Evolutionary conservation across 306 rosid species (phyloP), one percentile per base, ranked within the genome.

Genomic region (Medicago lupulina): DNA sequence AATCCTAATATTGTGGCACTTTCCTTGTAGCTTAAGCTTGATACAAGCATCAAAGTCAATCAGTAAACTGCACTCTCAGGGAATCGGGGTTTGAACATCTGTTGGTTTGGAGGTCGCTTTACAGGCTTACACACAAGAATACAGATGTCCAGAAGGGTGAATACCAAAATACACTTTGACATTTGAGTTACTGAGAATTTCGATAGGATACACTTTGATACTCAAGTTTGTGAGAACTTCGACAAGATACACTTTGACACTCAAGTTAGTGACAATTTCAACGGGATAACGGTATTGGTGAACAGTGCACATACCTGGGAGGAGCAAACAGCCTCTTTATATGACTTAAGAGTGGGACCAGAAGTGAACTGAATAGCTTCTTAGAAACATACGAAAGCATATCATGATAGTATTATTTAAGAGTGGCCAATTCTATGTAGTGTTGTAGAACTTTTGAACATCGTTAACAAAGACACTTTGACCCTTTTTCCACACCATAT

Each of bases 41-140:
- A 36, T 63, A 63, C 49, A 38, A n/a, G 25, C 16, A 63, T 43
- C 49, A 63, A 63, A 63, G 25, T 38, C 47, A 63, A 38, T 63
- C 19, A 63, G 49, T 38, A 63, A 63, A 58, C 64, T 55, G 34
- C 18, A 49, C 55, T 49, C 55, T 14, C 55, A 5, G 8, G 55
- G 8, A 49, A 1, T 49, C 8, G 19, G 55, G 53, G 55, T 49
- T 49, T 49, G 55, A 49, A n/a, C 55, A 49, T 15, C 15, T 49
- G 55, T 10, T 43, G 49, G 49, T 4, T 43, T 11, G 2, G 15
- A 49, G 15, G 19, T 49, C 55, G 6, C 55, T 19, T 15, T 49
- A 49, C 55, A 49, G 3, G 5, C 18, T 49, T 49, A 49, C 55
- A 49, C 8, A 15, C 17, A 49, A 8, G 18, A 14, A 49, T 49